phyloP scores from a whole-genome alignment of 306 rosid genomes.

The apple (Malus domestica) region ASM211411v1 NC_041802.1:1053001-1053500 shows the following conservation, averaged over 20 bases:
- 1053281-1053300: not conserved
- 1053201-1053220: not conserved
- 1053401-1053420: too few species aligned
- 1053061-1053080: slow-evolving; percentile 26
- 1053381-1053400: too few species aligned
- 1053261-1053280: not conserved
- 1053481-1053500: too few species aligned
- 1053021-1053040: slow-evolving; percentile 81
- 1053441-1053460: accelerated
- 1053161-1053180: not conserved
- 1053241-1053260: not conserved
- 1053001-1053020: slow-evolving; percentile 80
- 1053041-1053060: slow-evolving; percentile 51
- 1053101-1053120: slow-evolving; percentile 1
- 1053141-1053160: not conserved
- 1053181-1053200: not conserved
- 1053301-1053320: too few species aligned
- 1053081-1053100: not conserved
- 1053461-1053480: too few species aligned
- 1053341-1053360: too few species aligned
- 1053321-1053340: too few species aligned
- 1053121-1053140: not conserved
- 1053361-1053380: too few species aligned
- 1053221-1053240: not conserved
- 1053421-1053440: too few species aligned